phyloP scores from a whole-genome alignment of 768 basidiomycete genomes.

The Phylloporus arenicola region DNA sequence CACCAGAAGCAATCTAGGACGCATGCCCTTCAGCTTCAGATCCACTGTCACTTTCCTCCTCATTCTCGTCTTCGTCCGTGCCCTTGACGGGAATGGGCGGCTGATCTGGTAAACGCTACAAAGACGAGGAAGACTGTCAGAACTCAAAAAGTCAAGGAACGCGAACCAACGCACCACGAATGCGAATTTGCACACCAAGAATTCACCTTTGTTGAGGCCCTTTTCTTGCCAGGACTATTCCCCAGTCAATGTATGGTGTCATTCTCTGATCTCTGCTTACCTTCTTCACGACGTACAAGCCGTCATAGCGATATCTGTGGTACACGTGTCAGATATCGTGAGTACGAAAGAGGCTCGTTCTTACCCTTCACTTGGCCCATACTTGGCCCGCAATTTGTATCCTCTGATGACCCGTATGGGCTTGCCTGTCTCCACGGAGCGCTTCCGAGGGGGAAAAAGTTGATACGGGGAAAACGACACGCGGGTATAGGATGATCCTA shows the following conservation, averaged over 20 bases:
- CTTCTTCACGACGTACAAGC: constrained; percentile 76
- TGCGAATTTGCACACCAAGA: constrained; percentile 78
- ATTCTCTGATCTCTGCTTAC: constrained; percentile 27
- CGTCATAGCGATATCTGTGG: constrained; percentile 82
- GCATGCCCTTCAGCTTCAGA: constrained; percentile 4
- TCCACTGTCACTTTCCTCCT: neutral
- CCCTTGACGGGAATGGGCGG: constrained; percentile 21
- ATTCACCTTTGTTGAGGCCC: constrained; percentile 64
- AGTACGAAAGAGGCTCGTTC: constrained; percentile 2
- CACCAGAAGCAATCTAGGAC: neutral
- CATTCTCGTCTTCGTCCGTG: constrained; percentile 11
- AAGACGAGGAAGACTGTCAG: neutral
- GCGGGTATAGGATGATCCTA: constrained; percentile 15
- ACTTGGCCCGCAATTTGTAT: constrained; percentile 56
- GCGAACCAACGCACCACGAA: constrained; percentile 54
- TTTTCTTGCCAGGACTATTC: constrained; percentile 66
- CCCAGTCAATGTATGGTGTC: neutral
- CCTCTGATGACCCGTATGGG: constrained; percentile 87
- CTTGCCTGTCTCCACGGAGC: constrained; percentile 71
- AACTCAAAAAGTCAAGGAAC: neutral
- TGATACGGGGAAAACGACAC: neutral
- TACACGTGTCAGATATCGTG: neutral
- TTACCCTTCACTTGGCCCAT: constrained; percentile 76
- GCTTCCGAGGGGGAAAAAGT: constrained; percentile 33
- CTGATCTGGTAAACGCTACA: constrained; percentile 25